Conservation (phyloP, 768 basidiomycete genomes). For the Lactifluus subvellereus region DNA sequence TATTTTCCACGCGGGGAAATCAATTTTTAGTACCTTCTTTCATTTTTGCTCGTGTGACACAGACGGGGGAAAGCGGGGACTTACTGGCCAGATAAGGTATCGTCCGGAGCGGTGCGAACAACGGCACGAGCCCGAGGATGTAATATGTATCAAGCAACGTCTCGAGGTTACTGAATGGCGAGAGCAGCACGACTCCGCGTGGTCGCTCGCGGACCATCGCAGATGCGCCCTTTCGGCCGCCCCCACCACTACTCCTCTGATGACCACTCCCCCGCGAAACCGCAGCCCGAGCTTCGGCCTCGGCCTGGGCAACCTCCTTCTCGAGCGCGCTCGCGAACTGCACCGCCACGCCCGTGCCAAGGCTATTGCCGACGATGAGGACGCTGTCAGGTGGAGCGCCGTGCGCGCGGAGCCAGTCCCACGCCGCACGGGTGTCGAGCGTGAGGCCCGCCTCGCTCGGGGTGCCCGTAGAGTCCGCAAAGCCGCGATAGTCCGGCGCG, state of each 20-base stretch:
- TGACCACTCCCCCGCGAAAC: neutral
- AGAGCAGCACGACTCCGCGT: conserved; percentile 38
- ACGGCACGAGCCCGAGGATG: conserved; percentile 59
- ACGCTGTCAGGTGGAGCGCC: conserved; percentile 58
- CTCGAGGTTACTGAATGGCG: conserved; percentile 35
- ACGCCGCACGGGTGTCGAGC: conserved; percentile 70
- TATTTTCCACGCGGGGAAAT: neutral
- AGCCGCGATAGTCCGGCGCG: conserved; percentile 89
- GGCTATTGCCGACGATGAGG: conserved; percentile 77
- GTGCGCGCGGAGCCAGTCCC: conserved; percentile 64
- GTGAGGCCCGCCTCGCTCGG: conserved; percentile 75
- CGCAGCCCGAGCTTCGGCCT: conserved; percentile 25
- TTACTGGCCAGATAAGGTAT: conserved; percentile 59
- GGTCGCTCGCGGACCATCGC: conserved; percentile 30
- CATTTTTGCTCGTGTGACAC: conserved; percentile 1
- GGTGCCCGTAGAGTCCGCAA: conserved; percentile 74
- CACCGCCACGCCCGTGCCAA: conserved; percentile 76
- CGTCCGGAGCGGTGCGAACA: conserved; percentile 61
- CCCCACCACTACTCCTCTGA: neutral
- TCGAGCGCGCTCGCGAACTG: conserved; percentile 39
- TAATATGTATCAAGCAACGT: conserved; percentile 62
- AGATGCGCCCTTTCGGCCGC: neutral
- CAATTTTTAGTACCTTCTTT: conserved; percentile 3
- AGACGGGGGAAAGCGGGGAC: conserved; percentile 29
- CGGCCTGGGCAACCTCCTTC: conserved; percentile 18